phyloP scores from a whole-genome alignment of 2,329 filamentous ascomycete species.

The Alternaria gaisen region DNA sequence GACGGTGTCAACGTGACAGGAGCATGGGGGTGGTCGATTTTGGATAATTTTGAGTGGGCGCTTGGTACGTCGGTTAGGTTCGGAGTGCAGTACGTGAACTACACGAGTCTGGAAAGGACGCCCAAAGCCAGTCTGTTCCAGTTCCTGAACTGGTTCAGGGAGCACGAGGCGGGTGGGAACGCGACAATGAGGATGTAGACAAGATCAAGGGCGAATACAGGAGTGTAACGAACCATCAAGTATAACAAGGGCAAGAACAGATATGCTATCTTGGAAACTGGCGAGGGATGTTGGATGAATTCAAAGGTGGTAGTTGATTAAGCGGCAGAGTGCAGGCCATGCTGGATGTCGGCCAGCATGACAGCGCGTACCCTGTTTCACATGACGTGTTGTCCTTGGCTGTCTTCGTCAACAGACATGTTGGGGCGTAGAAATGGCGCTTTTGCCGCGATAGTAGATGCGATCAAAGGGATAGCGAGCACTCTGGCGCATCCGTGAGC shows the following conservation, averaged over 20 bases:
- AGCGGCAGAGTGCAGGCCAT: neutral
- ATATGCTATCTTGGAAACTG: neutral
- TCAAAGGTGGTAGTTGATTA: neutral
- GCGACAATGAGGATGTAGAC: conserved; percentile 36
- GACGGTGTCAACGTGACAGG: conserved; percentile 55
- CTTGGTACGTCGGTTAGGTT: conserved; percentile 50
- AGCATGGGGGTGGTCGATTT: conserved; percentile 54
- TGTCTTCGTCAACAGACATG: neutral
- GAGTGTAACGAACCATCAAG: neutral
- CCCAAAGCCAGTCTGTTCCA: conserved; percentile 57
- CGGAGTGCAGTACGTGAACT: conserved; percentile 56
- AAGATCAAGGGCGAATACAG: neutral
- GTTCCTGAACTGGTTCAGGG: conserved; percentile 54
- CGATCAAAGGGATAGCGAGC: neutral
- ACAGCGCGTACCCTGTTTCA: conserved; percentile 31
- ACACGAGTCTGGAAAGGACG: conserved; percentile 51
- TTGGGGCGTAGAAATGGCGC: neutral
- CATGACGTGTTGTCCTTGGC: conserved; percentile 27
- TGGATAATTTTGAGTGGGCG: conserved; percentile 56
- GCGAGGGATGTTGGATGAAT: neutral
- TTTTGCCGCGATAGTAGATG: neutral
- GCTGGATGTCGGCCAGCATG: conserved; percentile 8
- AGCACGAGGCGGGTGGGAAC: conserved; percentile 39
- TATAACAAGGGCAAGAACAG: neutral
- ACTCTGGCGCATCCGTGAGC: conserved; percentile 3